These are phyloP conservation scores for Brettanomyces sp. DNA, from an alignment of 805 yeast species.

Conservation along the genomic window DNA sequence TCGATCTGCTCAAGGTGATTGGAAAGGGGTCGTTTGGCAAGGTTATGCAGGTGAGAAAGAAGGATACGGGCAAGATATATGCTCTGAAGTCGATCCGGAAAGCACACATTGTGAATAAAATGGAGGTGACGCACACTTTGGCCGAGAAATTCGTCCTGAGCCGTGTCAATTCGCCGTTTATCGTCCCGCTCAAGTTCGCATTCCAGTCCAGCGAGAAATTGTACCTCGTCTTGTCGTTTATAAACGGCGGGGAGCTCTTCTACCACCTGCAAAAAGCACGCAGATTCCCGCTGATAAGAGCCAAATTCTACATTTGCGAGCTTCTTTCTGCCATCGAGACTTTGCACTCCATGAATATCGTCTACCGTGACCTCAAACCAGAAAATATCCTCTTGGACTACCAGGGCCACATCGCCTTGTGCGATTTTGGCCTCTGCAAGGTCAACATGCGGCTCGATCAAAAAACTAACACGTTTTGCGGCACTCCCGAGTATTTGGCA, in stretches of 20 bases:
- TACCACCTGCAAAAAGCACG: slow-evolving; percentile 91
- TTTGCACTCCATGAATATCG: slow-evolving; percentile 82
- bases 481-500: slow-evolving; percentile 95
- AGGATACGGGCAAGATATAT: slow-evolving; percentile 89
- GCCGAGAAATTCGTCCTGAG: slow-evolving; percentile 96
- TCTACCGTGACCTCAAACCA: slow-evolving; percentile 92
- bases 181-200: slow-evolving; percentile 91
- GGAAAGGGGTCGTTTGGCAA: slow-evolving; percentile 98
- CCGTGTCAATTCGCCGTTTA: slow-evolving; percentile 86
- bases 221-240: slow-evolving; percentile 82
- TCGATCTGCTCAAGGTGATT: slow-evolving; percentile 86
- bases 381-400: slow-evolving; percentile 90
- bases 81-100: slow-evolving; percentile 92
- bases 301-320: slow-evolving; percentile 92
- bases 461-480: slow-evolving; percentile 86
- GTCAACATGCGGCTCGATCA: slow-evolving; percentile 88
- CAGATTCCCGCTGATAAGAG: slow-evolving; percentile 76
- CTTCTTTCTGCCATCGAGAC: slow-evolving; percentile 87
- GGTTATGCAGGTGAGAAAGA: slow-evolving; percentile 96
- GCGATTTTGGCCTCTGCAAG: slow-evolving; percentile 96
- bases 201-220: slow-evolving; percentile 96
- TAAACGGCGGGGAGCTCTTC: slow-evolving; percentile 95
- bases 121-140: slow-evolving; percentile 91
- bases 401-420: slow-evolving; percentile 94
- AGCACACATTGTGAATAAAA: slow-evolving; percentile 85